Evolutionary conservation across 148 eudicot species (phyloP).

Genomic region (Vaccinium vitisidaea): DNA sequence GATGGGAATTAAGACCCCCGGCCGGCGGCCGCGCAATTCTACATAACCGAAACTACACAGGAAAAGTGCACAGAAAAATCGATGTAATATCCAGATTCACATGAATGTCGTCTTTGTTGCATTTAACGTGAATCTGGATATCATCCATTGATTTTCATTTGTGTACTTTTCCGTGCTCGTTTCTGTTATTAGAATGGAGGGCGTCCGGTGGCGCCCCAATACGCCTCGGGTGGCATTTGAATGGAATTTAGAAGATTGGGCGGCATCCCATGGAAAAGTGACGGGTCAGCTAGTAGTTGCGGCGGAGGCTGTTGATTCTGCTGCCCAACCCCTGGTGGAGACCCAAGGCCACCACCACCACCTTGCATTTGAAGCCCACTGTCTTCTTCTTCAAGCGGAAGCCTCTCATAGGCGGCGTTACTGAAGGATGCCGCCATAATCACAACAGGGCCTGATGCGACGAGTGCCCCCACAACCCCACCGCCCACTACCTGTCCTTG

Average conservation of each 20-base stretch:
- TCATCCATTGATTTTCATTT: neutral
- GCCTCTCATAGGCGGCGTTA: slow-evolving; percentile 81
- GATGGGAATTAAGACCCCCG: neutral
- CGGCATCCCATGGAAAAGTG: slow-evolving; percentile 69
- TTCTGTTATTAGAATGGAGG: slow-evolving; percentile 32
- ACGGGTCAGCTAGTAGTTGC: slow-evolving; percentile 35
- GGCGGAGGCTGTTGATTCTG: slow-evolving; percentile 33
- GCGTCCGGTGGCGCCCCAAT: slow-evolving; percentile 46
- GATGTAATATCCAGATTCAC: neutral
- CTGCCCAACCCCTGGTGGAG: slow-evolving; percentile 31
- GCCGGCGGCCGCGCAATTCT: neutral
- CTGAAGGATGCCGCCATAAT: slow-evolving; percentile 89
- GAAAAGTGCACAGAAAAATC: neutral
- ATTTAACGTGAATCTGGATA: neutral
- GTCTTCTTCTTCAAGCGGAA: slow-evolving; percentile 79
- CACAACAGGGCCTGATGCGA: slow-evolving; percentile 74
- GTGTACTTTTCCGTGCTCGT: neutral
- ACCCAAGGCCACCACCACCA: slow-evolving; percentile 31
- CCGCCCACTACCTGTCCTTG: slow-evolving; percentile 93
- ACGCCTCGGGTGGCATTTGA: slow-evolving; percentile 59
- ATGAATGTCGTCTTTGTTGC: neutral
- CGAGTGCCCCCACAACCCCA: slow-evolving; percentile 61
- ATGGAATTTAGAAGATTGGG: slow-evolving; percentile 61
- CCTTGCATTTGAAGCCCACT: slow-evolving; percentile 36
- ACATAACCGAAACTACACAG: neutral